These are phyloP conservation scores for Penstemon barbatus DNA, from an alignment of 257 asterid genomes.

Conservation along the genomic window DNA sequence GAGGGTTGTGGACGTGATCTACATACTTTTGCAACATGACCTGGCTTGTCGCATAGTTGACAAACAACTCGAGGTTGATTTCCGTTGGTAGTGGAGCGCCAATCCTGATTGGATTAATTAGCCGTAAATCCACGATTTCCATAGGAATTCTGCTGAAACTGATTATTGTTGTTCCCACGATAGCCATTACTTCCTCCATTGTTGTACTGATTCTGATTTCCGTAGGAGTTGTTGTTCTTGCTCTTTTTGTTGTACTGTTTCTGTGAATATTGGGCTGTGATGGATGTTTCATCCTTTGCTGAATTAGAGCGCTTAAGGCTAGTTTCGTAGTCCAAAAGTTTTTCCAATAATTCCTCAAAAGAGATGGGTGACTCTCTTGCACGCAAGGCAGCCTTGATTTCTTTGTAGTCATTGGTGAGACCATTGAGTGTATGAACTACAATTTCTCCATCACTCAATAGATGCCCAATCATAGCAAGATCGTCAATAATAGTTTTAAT, in stretches of 20 bases:
- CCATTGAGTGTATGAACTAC: constrained; percentile 10
- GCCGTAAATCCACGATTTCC: too few relatives aligned
- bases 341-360: not conserved
- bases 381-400: not conserved
- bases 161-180: too few relatives aligned
- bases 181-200: too few relatives aligned
- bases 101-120: too few relatives aligned
- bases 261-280: not conserved
- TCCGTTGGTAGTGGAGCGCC: too few relatives aligned
- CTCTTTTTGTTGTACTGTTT: not conserved
- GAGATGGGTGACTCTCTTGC: not conserved
- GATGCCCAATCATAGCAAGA: not conserved
- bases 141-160: too few relatives aligned
- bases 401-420: not conserved
- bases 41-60: too few relatives aligned
- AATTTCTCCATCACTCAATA: not conserved
- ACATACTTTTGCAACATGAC: too few relatives aligned
- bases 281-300: not conserved
- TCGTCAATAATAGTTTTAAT: constrained; percentile 3
- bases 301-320: not conserved
- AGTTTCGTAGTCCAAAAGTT: not conserved
- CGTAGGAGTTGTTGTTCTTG: not conserved
- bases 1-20: too few relatives aligned
- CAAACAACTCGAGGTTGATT: too few relatives aligned
- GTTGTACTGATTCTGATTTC: too few relatives aligned